Base-by-base conservation (phyloP, 495 filamentous ascomycete species). In the Lasiosphaeria hispida region DNA sequence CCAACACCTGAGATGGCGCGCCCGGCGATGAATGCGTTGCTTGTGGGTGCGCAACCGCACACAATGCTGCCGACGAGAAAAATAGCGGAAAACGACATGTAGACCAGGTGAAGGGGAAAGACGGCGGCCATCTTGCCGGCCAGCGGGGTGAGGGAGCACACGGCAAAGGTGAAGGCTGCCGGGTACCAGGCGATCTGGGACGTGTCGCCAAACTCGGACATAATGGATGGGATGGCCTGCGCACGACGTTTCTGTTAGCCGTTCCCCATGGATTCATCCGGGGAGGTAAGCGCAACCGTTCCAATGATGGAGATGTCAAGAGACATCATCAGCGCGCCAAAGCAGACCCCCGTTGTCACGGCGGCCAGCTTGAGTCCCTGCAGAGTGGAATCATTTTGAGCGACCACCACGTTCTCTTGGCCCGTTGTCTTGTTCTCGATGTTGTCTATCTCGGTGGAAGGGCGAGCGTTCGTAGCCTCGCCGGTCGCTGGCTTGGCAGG, bases 291-390 rank as follows among this genome's bases (percentile, higher is more conserved):
- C 48, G 33, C 48, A 51, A 64, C 62, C 7, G 62, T 62, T 38
- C 30, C 41, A 5, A 64, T 59, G 39, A 67, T 63, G 48, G 41
- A 51, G 50, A 66, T 47, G 38, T 67, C 61, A 11, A 59, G 38
- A n/a, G 61, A 61, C 58, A 64, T 58, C 53, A 66, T 41, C 8
- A 66, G 50, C 5, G 63, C 48, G 13, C 63, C 60, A 10, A 66
- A 37, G 39, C 56, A 66, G 37, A 63, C 30, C 7, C 60, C 57
- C 0, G 53, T 34, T 42, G 47, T 8, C 30, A 63, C 45, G 10
- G 61, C 56, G 48, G 48, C 51, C 3, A 63, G 61, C 14, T n/a
- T 30, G 47, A 54, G 57, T 1, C 61, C 57, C 1, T 36, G 43
- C 33, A 56, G 10, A 4, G 44, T 48, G 14, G 39, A 13, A 41